phyloP scores from a whole-genome alignment of 2,329 filamentous ascomycete species.

The Fusarium sp. region DNA sequence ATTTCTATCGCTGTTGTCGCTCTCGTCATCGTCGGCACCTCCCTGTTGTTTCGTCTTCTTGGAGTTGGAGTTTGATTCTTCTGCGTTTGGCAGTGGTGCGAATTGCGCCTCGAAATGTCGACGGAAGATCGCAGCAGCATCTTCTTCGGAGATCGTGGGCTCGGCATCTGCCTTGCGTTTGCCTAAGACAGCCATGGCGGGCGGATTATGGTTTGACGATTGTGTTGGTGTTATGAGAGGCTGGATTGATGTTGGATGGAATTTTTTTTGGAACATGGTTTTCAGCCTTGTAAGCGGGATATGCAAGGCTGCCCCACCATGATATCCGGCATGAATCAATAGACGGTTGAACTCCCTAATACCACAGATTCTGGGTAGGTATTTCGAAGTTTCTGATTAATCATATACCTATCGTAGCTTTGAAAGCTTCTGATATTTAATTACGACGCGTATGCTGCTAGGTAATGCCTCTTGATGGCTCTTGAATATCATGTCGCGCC shows the following conservation, averaged over 20 bases:
- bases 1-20: slow-evolving; percentile 55
- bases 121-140: slow-evolving; percentile 81
- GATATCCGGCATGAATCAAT: not conserved
- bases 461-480: not conserved
- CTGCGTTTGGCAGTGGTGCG: slow-evolving; percentile 70
- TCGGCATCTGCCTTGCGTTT: slow-evolving; percentile 61
- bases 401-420: not conserved
- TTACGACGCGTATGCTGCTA: not conserved
- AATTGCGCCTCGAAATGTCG: slow-evolving; percentile 92
- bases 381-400: not conserved
- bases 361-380: not conserved
- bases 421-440: not conserved
- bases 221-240: slow-evolving; percentile 9
- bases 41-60: slow-evolving; percentile 47
- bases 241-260: slow-evolving; percentile 17
- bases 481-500: not conserved
- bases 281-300: slow-evolving; percentile 44
- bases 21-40: slow-evolving; percentile 46
- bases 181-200: slow-evolving; percentile 60
- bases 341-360: not conserved
- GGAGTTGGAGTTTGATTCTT: slow-evolving; percentile 47
- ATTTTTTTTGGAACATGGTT: slow-evolving; percentile 38
- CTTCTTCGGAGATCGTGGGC: slow-evolving; percentile 57
- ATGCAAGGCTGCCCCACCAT: slow-evolving; percentile 48
- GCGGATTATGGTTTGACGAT: not conserved